Evolutionary conservation across 306 rosid genomes (phyloP).

Genomic region (Cyclanthera cordifolia): DNA sequence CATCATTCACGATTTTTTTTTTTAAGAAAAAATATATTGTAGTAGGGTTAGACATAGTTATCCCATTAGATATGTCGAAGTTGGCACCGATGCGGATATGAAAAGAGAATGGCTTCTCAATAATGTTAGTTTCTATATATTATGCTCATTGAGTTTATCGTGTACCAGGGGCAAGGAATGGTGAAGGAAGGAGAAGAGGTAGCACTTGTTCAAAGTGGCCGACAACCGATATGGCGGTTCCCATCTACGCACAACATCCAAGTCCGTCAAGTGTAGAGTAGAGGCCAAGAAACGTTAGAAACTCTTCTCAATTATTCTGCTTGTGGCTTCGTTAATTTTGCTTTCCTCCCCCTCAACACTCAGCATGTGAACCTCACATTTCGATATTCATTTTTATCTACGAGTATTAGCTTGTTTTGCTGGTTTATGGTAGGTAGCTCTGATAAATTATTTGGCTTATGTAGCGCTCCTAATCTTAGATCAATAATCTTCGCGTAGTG

Average conservation of each 20-base stretch:
- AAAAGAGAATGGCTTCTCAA: neutral
- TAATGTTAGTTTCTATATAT: neutral
- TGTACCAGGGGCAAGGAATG: conserved; percentile 82
- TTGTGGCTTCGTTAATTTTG: neutral
- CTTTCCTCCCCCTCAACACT: neutral
- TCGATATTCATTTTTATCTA: conserved; percentile 3
- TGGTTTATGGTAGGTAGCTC: neutral
- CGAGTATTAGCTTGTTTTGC: neutral
- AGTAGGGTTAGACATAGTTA: no score
- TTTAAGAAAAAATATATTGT: no score
- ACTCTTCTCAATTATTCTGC: conserved; percentile 2
- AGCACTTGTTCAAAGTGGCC: conserved; percentile 91
- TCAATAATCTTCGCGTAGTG: neutral
- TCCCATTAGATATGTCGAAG: no score
- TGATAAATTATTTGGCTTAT: neutral
- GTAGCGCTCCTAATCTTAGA: neutral
- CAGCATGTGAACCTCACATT: conserved; percentile 1
- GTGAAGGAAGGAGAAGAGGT: conserved; percentile 94
- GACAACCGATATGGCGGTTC: conserved; percentile 98
- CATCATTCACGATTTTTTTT: no score
- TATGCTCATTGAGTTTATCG: neutral
- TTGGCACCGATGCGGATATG: no score
- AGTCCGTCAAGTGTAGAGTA: conserved; percentile 53
- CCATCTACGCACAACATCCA: conserved; percentile 95
- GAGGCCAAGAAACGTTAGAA: conserved; percentile 1